phyloP scores from a whole-genome alignment of 495 filamentous ascomycete genomes.

The Xylaria grammica region DNA sequence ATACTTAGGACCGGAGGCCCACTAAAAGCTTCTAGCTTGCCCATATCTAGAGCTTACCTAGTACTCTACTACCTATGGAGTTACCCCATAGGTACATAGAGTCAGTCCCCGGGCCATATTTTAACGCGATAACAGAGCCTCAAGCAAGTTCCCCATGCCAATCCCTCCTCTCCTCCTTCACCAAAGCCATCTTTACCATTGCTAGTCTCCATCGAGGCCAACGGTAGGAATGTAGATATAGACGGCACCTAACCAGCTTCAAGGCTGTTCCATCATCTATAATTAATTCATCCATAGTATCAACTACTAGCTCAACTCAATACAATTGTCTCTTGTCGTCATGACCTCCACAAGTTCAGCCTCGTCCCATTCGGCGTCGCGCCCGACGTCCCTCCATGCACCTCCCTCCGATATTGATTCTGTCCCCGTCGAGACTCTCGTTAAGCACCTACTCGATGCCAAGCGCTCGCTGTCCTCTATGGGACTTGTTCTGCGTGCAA shows the following conservation, averaged over 20 bases:
- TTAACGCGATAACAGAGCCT: background rate
- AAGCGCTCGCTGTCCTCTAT: conserved; percentile 92
- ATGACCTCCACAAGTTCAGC: conserved; percentile 34
- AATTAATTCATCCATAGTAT: conserved; percentile 17
- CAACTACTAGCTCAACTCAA: background rate
- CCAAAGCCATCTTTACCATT: background rate
- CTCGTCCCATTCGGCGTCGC: conserved; percentile 33
- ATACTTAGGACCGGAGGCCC: background rate
- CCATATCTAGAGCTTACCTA: background rate
- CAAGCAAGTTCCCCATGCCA: background rate
- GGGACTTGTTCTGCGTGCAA: conserved; percentile 81
- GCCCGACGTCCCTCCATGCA: conserved; percentile 29
- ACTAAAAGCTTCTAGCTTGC: conserved; percentile 11
- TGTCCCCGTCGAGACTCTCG: conserved; percentile 71
- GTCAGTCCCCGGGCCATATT: background rate
- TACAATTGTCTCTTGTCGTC: conserved; percentile 18
- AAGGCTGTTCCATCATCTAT: conserved; percentile 14
- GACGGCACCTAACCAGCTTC: conserved; percentile 15
- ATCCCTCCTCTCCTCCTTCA: background rate
- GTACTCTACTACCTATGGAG: no score
- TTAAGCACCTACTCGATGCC: conserved; percentile 81
- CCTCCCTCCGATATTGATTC: conserved; percentile 25
- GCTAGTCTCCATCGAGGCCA: background rate
- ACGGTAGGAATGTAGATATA: conserved; percentile 23
- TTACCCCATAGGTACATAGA: background rate